A percentile compares a stretch with the other conserved stretches of the same genome.
Evolutionary conservation across 2,329 filamentous ascomycete species (phyloP).

Genomic region (Parastagonospora avenae): DNA sequence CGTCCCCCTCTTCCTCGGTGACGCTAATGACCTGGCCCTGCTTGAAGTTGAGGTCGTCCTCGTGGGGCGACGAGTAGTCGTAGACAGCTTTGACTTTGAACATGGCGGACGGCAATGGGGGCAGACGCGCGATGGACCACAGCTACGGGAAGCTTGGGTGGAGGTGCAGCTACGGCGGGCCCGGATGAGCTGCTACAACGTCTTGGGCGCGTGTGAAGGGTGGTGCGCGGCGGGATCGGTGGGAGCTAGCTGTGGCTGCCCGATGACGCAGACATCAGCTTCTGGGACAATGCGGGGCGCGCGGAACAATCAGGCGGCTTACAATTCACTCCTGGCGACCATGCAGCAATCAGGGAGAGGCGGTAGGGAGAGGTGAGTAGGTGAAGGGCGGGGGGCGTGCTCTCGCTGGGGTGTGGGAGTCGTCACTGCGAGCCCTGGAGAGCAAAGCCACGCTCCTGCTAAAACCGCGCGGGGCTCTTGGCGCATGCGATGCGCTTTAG

Average conservation of each 20-base stretch:
- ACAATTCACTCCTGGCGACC: slow-evolving; percentile 13
- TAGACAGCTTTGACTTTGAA: slow-evolving; percentile 97
- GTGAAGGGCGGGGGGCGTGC: slow-evolving; percentile 10
- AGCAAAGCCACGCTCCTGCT: slow-evolving; percentile 19
- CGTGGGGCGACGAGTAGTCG: slow-evolving; percentile 90
- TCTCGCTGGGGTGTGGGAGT: slow-evolving; percentile 21
- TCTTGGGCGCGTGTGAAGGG: slow-evolving; percentile 1
- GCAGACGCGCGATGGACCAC: slow-evolving; percentile 3
- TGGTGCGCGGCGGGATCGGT: slow-evolving; percentile 14
- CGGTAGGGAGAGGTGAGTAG: slow-evolving; percentile 8
- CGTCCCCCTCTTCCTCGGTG: slow-evolving; percentile 86
- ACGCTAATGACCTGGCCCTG: slow-evolving; percentile 91
- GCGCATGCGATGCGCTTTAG: not conserved
- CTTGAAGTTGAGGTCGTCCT: slow-evolving; percentile 90
- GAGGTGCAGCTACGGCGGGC: slow-evolving; percentile 1
- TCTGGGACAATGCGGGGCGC: slow-evolving; percentile 11
- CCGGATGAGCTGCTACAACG: not conserved
- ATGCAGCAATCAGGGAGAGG: slow-evolving; percentile 13
- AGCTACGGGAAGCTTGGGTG: slow-evolving; percentile 6
- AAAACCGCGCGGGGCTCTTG: not conserved
- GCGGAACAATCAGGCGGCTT: slow-evolving; percentile 6
- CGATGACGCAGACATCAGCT: slow-evolving; percentile 20
- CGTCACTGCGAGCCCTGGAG: slow-evolving; percentile 6
- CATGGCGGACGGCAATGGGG: slow-evolving; percentile 26
- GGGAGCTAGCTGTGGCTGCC: slow-evolving; percentile 15